These are phyloP conservation scores for Poronia punctata DNA, from an alignment of 495 filamentous ascomycete genomes.

Conservation along the genomic window DNA sequence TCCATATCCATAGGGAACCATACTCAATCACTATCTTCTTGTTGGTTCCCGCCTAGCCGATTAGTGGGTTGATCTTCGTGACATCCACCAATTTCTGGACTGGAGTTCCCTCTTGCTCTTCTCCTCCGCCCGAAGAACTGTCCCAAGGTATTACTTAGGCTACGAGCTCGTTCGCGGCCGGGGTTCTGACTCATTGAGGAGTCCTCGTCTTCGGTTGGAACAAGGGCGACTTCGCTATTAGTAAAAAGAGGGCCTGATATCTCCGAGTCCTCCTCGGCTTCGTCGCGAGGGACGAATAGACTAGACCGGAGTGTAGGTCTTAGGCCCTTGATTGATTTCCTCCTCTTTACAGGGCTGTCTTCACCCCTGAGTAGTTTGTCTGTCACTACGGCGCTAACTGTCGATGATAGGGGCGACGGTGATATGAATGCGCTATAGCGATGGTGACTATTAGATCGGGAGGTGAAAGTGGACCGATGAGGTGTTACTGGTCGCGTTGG, in stretches of 20 bases:
- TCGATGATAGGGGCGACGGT: constrained; percentile 41
- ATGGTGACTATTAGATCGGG: constrained; percentile 29
- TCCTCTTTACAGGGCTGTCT: constrained; percentile 24
- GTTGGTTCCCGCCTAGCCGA: background rate
- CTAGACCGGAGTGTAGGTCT: constrained; percentile 33
- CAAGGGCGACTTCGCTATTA: constrained; percentile 10
- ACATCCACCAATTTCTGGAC: constrained; percentile 14
- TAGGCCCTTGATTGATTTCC: constrained; percentile 22
- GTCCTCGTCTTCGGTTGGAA: constrained; percentile 15
- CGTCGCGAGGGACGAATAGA: constrained; percentile 34
- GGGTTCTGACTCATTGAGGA: constrained; percentile 9
- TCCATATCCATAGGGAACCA: too few relatives aligned
- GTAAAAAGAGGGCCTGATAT: constrained; percentile 10
- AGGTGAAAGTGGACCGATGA: constrained; percentile 17
- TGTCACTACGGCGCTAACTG: constrained; percentile 38
- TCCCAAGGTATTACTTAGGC: constrained; percentile 44
- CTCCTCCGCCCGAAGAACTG: constrained; percentile 33
- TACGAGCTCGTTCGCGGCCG: constrained; percentile 35
- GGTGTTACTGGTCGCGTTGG: constrained; percentile 26
- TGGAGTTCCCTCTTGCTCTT: constrained; percentile 15
- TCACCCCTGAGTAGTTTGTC: constrained; percentile 35
- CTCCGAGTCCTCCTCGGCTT: constrained; percentile 14
- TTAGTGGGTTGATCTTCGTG: constrained; percentile 3
- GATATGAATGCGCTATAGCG: constrained; percentile 35
- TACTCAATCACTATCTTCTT: background rate